Evolutionary conservation across 495 filamentous ascomycete genomes (phyloP).

Genomic region (Xylaria curta): DNA sequence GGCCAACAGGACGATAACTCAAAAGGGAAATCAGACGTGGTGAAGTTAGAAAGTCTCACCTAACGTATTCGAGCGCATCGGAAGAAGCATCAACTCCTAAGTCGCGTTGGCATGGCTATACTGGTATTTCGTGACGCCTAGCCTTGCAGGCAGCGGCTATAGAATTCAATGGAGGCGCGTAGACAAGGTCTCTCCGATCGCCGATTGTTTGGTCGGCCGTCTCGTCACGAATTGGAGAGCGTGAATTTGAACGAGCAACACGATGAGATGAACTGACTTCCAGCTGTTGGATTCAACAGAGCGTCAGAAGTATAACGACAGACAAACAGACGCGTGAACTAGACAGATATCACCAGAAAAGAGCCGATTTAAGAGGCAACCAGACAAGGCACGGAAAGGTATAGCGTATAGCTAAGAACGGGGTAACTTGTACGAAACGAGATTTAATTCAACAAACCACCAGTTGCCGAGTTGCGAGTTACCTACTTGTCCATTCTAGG

Average conservation of each 20-base stretch:
- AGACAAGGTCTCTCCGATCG: not conserved
- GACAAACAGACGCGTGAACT: not conserved
- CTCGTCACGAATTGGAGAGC: constrained; percentile 16
- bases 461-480: constrained; percentile 15
- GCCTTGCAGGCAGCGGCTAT: constrained; percentile 21
- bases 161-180: constrained; percentile 19
- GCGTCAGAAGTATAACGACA: not conserved
- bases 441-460: constrained; percentile 16
- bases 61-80: not conserved
- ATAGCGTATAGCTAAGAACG: constrained; percentile 3
- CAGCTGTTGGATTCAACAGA: not conserved
- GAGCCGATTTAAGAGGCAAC: not conserved
- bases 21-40: not conserved
- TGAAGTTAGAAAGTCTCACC: constrained; percentile 6
- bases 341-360: not conserved
- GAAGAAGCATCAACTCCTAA: constrained; percentile 1
- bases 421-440: constrained; percentile 22
- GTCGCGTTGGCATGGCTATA: not conserved
- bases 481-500: not conserved
- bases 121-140: constrained; percentile 4
- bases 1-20: constrained; percentile 4
- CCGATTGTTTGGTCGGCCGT: constrained; percentile 14
- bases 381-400: not conserved
- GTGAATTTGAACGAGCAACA: not conserved
- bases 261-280: not conserved